Conservation (phyloP, 2,329 filamentous ascomycete species). For the Gremmenia infestans region DNA sequence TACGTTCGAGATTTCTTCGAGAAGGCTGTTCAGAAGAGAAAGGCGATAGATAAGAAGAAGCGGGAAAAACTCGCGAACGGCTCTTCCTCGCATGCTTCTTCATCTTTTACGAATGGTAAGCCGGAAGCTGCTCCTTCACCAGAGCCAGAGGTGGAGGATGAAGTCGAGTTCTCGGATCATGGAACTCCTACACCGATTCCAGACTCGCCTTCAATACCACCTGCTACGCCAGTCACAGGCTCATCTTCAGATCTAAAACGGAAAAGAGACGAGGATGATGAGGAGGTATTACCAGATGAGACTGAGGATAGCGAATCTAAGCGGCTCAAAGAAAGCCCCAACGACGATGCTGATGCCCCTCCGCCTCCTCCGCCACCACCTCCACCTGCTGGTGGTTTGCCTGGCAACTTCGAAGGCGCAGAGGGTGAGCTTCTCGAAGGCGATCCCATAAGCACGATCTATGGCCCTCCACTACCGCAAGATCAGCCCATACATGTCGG, state of each 20-base stretch:
- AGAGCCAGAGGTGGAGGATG: constrained; percentile 8
- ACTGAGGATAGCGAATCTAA: constrained; percentile 5
- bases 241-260: constrained; percentile 47
- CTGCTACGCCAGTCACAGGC: constrained; percentile 42
- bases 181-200: constrained; percentile 32
- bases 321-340: no score
- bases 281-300: constrained; percentile 19
- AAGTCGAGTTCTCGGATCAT: constrained; percentile 19
- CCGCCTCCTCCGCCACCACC: constrained; percentile 28
- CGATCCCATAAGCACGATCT: neutral
- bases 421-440: constrained; percentile 4
- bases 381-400: constrained; percentile 19
- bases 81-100: constrained; percentile 14
- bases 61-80: constrained; percentile 35
- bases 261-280: constrained; percentile 52
- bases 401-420: neutral
- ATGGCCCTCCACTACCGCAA: neutral
- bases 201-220: constrained; percentile 36
- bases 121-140: constrained; percentile 9
- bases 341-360: constrained; percentile 7
- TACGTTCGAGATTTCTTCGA: constrained; percentile 84
- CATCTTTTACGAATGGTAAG: constrained; percentile 18
- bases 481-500: constrained; percentile 1
- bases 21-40: constrained; percentile 74
- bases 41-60: constrained; percentile 63